Evolutionary conservation across 2,329 filamentous ascomycete species (phyloP), one percentile per base, ranked within the genome.

Genomic region (Aureobasidium sp.): DNA sequence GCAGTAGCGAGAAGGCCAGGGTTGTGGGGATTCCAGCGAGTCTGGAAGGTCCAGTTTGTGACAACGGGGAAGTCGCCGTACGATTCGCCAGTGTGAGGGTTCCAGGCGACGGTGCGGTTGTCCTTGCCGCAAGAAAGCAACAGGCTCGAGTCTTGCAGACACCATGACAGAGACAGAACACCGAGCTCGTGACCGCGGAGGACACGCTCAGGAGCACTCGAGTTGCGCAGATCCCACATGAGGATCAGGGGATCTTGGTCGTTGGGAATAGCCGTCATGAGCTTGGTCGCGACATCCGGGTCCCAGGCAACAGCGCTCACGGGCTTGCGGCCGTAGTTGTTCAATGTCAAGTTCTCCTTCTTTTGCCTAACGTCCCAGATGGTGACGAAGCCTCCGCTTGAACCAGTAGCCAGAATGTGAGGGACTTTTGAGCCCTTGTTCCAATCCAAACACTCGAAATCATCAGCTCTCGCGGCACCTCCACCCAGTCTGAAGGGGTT

Each of bases 31-130:
- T 96, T 92, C 82, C 95, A 97, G 64, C 87, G 84, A 5, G 94
- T 96, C 71, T 93, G 86, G 78, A 99, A 99, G 6, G 92, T 96
- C 93, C 94, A 99, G 74, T 97, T 99, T n/a, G 93, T 96, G 58
- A 95, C 92, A 68, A 96, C 90, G 4, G 93, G 92, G 70, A 97
- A 93, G 74, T 97, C 93, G 65, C 95, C 94, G 64, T 91, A 88
- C 13, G 84, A 81, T 70, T 94, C 85, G 57, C 93, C 93, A 2
- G 88, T 96, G 69, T 94, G 89, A 1, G 94, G 90, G 74, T 97
- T 97, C 94, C 95, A 99, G 63, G 94, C 86, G 63, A 99, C 83
- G 2, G 92, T 96, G 67, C 90, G 85, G 71, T 97, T 97, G 74
- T 99, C 94, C 76, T 97, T 97, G 66, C 94, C 95, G 66, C 88